These are phyloP conservation scores for Tylopilus balloui DNA, from an alignment of 768 basidiomycete species.

Conservation along the genomic window DNA sequence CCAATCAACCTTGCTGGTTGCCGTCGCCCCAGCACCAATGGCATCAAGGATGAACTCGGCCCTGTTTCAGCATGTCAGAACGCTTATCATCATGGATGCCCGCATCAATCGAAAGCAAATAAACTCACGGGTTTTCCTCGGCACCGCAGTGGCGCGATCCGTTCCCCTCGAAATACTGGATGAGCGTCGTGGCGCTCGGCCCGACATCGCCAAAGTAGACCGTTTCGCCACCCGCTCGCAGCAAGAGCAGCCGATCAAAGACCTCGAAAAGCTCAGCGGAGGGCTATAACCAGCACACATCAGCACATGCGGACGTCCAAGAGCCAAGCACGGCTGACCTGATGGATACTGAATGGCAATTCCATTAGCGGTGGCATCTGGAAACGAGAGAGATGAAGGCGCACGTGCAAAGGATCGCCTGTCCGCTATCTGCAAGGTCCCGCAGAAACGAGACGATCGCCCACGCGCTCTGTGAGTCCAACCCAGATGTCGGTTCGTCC, in stretches of 20 bases:
- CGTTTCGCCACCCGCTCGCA: constrained; percentile 70
- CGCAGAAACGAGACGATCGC: constrained; percentile 72
- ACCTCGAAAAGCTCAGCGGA: constrained; percentile 79
- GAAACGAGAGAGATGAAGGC: constrained; percentile 19
- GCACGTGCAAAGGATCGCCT: constrained; percentile 87
- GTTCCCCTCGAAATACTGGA: constrained; percentile 72
- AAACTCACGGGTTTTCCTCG: constrained; percentile 59
- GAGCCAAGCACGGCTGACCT: background rate
- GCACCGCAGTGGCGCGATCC: constrained; percentile 60
- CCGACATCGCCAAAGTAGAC: constrained; percentile 73
- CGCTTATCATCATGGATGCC: constrained; percentile 14
- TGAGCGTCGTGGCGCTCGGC: constrained; percentile 51
- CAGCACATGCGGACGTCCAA: background rate
- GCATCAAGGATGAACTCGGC: constrained; percentile 66
- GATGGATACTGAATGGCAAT: constrained; percentile 38
- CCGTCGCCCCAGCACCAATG: constrained; percentile 70
- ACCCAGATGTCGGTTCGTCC: constrained; percentile 85
- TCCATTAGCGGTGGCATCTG: background rate
- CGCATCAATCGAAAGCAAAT: background rate
- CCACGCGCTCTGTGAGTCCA: constrained; percentile 87
- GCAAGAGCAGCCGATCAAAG: constrained; percentile 74
- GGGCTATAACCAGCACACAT: constrained; percentile 34
- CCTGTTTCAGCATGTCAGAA: constrained; percentile 27
- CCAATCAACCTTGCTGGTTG: constrained; percentile 55
- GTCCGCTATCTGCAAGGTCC: constrained; percentile 73